Percentiles rank a stretch among this genome's conserved stretches.
phyloP scores from a whole-genome alignment of 73 alveolate species.

The Durusdinium trenchii region DNA sequence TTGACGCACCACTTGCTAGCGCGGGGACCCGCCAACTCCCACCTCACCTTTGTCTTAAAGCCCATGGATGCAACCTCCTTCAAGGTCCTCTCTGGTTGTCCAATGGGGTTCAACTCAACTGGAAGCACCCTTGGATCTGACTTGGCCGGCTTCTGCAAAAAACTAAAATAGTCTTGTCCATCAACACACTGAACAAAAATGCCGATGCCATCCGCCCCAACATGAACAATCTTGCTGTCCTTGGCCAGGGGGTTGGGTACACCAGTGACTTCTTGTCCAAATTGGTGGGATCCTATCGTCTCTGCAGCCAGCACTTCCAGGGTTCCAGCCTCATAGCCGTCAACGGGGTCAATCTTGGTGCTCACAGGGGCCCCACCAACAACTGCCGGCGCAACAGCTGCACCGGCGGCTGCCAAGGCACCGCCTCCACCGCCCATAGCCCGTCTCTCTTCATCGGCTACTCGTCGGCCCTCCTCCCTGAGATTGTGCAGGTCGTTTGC shows the following conservation, averaged over 20 bases:
- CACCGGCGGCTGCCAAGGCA: background rate
- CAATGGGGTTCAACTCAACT: background rate
- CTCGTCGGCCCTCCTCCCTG: background rate
- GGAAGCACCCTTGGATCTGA: background rate
- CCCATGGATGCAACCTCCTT: background rate
- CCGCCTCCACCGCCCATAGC: background rate
- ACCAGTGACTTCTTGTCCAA: background rate
- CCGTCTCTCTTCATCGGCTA: background rate
- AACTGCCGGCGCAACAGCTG: background rate
- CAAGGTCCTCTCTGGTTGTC: background rate
- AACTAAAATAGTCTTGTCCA: background rate
- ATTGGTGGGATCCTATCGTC: background rate
- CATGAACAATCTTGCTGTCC: background rate
- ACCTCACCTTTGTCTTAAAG: background rate
- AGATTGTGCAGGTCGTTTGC: background rate
- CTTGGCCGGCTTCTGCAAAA: background rate
- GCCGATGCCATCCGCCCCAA: background rate
- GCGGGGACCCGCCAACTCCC: background rate
- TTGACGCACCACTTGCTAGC: background rate
- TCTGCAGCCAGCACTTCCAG: background rate
- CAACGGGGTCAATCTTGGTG: too few relatives aligned
- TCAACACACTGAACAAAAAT: background rate
- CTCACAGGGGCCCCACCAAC: background rate
- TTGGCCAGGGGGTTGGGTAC: background rate
- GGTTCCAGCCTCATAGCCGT: background rate